Percentiles rank a stretch among this genome's conserved stretches.
These are phyloP conservation scores for Lentinula aciculospora DNA, from an alignment of 768 basidiomycete genomes.

Conservation along the genomic window DNA sequence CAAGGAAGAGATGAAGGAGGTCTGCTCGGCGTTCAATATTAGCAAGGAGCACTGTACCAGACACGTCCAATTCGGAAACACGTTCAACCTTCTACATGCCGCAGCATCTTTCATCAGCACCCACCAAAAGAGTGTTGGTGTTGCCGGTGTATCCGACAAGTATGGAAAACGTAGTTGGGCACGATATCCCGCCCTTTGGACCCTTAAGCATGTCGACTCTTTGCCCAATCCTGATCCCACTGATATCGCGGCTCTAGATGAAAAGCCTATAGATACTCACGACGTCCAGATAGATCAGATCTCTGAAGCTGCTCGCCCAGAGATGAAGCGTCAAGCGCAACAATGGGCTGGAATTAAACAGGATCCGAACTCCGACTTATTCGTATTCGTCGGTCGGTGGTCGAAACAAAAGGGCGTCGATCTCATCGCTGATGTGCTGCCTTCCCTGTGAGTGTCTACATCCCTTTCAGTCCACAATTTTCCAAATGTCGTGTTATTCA, in stretches of 20 bases:
- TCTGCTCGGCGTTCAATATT: conserved; percentile 96
- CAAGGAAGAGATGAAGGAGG: conserved; percentile 98
- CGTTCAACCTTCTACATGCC: conserved; percentile 92
- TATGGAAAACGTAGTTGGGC: conserved; percentile 98
- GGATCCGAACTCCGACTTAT: conserved; percentile 84
- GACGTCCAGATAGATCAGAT: conserved; percentile 73
- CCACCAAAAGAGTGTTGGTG: conserved; percentile 91
- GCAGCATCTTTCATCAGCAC: conserved; percentile 89
- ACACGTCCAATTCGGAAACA: conserved; percentile 97
- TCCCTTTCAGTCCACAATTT: too few relatives aligned
- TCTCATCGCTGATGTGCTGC: conserved; percentile 94
- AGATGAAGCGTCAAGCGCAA: conserved; percentile 86
- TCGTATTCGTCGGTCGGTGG: conserved; percentile 97
- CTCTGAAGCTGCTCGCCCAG: conserved; percentile 86
- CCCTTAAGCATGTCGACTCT: conserved; percentile 92
- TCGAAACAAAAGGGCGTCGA: conserved; percentile 99
- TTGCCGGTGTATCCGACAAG: conserved; percentile 97
- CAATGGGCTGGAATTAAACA: conserved; percentile 95
- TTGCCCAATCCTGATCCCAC: conserved; percentile 93
- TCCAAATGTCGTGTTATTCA: conserved; percentile 8
- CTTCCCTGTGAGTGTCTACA: conserved; percentile 72
- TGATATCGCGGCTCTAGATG: conserved; percentile 90
- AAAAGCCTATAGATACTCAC: conserved; percentile 62
- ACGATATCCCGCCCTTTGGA: conserved; percentile 94
- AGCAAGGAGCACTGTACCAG: conserved; percentile 95